Percentiles rank a stretch among this genome's conserved stretches.
These are phyloP conservation scores for Trichomonas vaginalis DNA, from an alignment of 208 protist species.

Conservation along the genomic window DNA sequence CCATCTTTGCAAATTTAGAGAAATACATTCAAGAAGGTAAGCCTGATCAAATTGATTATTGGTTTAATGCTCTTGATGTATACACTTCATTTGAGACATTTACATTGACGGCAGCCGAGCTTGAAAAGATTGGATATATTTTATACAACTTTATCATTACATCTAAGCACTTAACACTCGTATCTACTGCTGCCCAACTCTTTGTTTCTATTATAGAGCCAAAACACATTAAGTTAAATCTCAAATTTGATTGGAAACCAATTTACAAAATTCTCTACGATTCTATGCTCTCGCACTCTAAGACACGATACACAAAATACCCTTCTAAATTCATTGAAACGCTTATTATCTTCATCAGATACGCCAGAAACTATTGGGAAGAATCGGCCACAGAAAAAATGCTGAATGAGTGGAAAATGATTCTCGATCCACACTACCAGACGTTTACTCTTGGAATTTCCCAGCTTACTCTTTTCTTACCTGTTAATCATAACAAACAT, in stretches of 20 bases:
- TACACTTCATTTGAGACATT: neutral
- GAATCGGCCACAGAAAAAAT: slow-evolving; percentile 3
- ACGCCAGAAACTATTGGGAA: neutral
- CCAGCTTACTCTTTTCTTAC: neutral
- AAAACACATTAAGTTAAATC: neutral
- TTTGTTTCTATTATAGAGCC: neutral
- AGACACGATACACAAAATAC: neutral
- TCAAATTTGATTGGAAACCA: neutral
- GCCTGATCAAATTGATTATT: neutral
- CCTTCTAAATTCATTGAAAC: neutral
- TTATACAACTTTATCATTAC: slow-evolving; percentile 3
- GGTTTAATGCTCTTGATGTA: neutral
- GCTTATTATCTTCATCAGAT: neutral
- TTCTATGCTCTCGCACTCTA: neutral
- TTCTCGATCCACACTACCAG: neutral
- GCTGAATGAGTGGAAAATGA: neutral
- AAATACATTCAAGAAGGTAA: neutral
- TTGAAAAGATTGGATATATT: neutral
- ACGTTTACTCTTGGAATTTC: neutral
- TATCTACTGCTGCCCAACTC: neutral
- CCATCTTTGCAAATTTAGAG: neutral
- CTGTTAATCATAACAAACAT: neutral
- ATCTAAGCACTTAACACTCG: neutral
- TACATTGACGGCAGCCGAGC: neutral
- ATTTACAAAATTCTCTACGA: neutral